These are phyloP conservation scores for Cladosporium sp. DNA, from an alignment of 2,329 filamentous ascomycete species.

Conservation along the genomic window DNA sequence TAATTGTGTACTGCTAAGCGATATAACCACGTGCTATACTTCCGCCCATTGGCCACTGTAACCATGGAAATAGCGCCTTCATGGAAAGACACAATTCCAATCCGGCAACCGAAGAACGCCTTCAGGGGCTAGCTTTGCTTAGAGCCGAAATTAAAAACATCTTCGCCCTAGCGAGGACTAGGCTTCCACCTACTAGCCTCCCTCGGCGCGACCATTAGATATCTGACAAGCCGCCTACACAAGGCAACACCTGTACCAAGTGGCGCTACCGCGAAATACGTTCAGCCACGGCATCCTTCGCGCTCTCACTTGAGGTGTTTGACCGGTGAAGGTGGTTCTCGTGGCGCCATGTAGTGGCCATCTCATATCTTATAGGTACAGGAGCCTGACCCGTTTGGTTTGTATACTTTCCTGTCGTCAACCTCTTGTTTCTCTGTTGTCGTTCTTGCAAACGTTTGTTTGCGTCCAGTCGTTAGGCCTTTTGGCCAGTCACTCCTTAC, in stretches of 20 bases:
- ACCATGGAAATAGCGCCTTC: background rate
- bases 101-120: slow-evolving; percentile 1
- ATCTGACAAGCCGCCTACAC: background rate
- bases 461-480: slow-evolving; percentile 53
- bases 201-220: background rate
- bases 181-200: background rate
- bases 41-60: background rate
- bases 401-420: background rate
- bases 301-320: background rate
- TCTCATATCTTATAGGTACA: background rate
- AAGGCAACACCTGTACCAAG: background rate
- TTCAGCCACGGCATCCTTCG: slow-evolving; percentile 9
- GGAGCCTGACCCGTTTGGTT: background rate
- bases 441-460: slow-evolving; percentile 30
- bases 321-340: slow-evolving; percentile 8
- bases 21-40: background rate
- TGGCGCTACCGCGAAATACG: slow-evolving; percentile 3
- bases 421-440: background rate
- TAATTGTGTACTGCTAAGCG: background rate
- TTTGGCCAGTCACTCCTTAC: slow-evolving; percentile 22
- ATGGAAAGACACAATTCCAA: background rate
- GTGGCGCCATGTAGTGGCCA: background rate
- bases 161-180: background rate
- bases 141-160: slow-evolving; percentile 9
- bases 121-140: slow-evolving; percentile 5